These are phyloP conservation scores for Tylopilus vinaceipallidus DNA, from an alignment of 768 basidiomycete genomes.

Conservation along the genomic window DNA sequence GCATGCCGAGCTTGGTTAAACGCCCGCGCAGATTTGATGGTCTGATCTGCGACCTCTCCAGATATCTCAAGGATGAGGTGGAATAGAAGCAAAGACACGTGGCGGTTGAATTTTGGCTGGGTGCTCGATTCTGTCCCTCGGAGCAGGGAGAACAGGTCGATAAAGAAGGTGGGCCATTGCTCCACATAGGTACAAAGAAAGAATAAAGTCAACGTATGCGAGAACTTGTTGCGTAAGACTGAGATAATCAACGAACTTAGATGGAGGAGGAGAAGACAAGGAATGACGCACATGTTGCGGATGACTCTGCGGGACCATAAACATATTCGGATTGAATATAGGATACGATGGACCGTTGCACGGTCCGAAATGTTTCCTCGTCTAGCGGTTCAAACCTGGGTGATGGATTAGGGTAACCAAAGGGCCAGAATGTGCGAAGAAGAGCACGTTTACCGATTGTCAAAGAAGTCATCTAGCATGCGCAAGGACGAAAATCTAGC, in stretches of 20 bases:
- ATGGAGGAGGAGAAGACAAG: neutral
- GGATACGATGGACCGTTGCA: conserved; percentile 74
- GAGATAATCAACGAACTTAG: conserved; percentile 15
- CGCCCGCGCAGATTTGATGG: conserved; percentile 82
- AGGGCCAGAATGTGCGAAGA: neutral
- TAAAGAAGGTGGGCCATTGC: conserved; percentile 85
- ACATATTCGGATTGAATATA: conserved; percentile 91
- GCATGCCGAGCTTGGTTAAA: conserved; percentile 69
- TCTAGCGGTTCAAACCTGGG: conserved; percentile 65
- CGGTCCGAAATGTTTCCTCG: conserved; percentile 61
- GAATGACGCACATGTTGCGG: conserved; percentile 68
- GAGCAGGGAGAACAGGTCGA: conserved; percentile 72
- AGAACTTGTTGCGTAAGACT: conserved; percentile 95
- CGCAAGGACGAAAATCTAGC: conserved; percentile 80
- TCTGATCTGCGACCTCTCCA: conserved; percentile 94
- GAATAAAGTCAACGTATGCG: conserved; percentile 84
- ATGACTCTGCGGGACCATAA: conserved; percentile 78
- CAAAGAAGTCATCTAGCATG: conserved; percentile 79
- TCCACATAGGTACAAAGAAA: conserved; percentile 85
- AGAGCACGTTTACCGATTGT: conserved; percentile 62
- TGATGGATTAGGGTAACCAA: conserved; percentile 9
- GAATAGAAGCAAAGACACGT: conserved; percentile 86
- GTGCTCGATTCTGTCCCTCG: conserved; percentile 56
- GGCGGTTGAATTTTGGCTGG: conserved; percentile 68
- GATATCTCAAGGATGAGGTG: conserved; percentile 93